Conservation (phyloP, 257 asterid genomes). For the Ajuga chamaepitys region DNA sequence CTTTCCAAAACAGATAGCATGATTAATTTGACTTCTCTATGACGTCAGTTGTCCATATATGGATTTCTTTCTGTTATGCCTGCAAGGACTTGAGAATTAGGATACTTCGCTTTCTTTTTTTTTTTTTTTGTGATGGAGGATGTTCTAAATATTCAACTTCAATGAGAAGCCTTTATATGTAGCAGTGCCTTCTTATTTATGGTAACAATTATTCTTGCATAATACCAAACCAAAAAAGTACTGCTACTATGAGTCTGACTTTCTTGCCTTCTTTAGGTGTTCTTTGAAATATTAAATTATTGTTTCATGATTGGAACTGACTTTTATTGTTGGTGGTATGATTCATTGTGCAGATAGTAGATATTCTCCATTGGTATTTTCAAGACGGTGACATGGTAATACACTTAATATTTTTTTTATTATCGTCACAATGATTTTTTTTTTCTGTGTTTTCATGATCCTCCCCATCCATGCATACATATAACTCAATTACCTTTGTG, state of each 20-base stretch:
- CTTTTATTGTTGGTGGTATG: conserved; percentile 12
- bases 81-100: neutral
- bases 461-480: neutral
- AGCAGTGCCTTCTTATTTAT: neutral
- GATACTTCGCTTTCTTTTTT: too few relatives aligned
- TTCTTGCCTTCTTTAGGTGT: neutral
- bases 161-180: neutral
- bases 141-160: neutral
- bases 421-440: neutral
- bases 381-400: conserved; percentile 84
- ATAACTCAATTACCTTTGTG: neutral
- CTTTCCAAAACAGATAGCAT: too few relatives aligned
- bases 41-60: neutral
- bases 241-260: neutral
- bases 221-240: neutral
- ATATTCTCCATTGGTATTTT: conserved; percentile 71
- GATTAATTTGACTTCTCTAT: neutral
- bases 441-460: neutral
- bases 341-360: conserved; percentile 55
- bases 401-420: neutral
- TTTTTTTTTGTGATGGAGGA: neutral
- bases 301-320: neutral
- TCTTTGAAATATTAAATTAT: neutral
- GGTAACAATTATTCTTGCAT: neutral
- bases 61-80: neutral